These are phyloP conservation scores for Xylaria polymorpha DNA, from an alignment of 2,329 filamentous ascomycete genomes.

Conservation along the genomic window DNA sequence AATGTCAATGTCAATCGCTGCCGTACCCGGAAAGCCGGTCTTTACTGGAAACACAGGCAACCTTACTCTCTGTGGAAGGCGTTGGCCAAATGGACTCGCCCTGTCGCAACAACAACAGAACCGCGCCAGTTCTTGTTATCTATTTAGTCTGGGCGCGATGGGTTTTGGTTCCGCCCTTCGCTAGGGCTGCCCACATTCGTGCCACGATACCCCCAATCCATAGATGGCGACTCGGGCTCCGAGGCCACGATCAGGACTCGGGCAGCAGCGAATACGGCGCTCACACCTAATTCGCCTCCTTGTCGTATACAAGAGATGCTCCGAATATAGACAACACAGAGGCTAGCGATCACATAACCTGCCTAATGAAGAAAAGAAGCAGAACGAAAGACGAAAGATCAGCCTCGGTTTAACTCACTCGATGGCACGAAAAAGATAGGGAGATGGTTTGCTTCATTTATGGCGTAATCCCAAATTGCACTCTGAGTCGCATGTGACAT, in stretches of 20 bases:
- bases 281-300: not conserved
- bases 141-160: constrained; percentile 18
- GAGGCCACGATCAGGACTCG: constrained; percentile 6
- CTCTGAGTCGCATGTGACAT: not conserved
- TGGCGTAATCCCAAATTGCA: not conserved
- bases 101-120: constrained; percentile 8
- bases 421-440: not conserved
- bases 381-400: not conserved
- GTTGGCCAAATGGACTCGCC: constrained; percentile 1
- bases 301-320: not conserved
- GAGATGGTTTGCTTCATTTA: not conserved
- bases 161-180: constrained; percentile 4
- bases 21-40: constrained; percentile 27
- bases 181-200: constrained; percentile 14
- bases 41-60: constrained; percentile 12
- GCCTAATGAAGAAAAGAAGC: constrained; percentile 21
- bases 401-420: not conserved
- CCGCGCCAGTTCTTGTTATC: constrained; percentile 13
- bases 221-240: constrained; percentile 1
- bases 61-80: constrained; percentile 34
- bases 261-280: not conserved
- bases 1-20: constrained; percentile 33
- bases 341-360: constrained; percentile 12
- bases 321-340: not conserved
- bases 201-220: constrained; percentile 12